A percentile compares a stretch with the other conserved stretches of the same genome.
Conservation (phyloP, 2,329 filamentous ascomycete species). For the Rutstroemia sp. region DNA sequence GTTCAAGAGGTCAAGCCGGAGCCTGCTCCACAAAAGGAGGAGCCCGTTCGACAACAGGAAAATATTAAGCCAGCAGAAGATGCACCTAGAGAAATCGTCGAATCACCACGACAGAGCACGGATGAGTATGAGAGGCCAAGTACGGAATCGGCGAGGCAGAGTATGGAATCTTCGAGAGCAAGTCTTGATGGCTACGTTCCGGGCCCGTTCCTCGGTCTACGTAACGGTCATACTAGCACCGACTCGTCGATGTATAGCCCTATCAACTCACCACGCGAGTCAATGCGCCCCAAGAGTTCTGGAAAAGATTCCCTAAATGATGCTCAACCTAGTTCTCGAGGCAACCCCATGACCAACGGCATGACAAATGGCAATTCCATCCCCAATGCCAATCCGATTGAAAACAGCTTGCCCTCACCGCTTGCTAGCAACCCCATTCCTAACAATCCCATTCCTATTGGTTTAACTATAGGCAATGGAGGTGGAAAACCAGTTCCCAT, state of each 20-base stretch:
- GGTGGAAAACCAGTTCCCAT: slow-evolving; percentile 16
- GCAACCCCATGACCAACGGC: background rate
- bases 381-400: too few relatives aligned
- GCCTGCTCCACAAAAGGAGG: background rate
- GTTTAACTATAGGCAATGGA: slow-evolving; percentile 22
- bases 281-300: slow-evolving; percentile 21
- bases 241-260: slow-evolving; percentile 72
- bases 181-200: slow-evolving; percentile 18
- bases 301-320: background rate
- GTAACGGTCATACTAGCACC: slow-evolving; percentile 50
- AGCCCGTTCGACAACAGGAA: background rate
- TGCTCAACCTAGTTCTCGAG: background rate
- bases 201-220: slow-evolving; percentile 50
- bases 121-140: too few relatives aligned
- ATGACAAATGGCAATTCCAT: background rate
- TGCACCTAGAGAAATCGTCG: background rate
- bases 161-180: background rate
- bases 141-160: background rate
- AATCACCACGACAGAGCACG: background rate
- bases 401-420: background rate
- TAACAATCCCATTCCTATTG: background rate
- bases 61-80: background rate
- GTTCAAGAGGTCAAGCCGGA: slow-evolving; percentile 35
- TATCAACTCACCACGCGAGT: slow-evolving; percentile 59
- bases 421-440: background rate